These are phyloP conservation scores for Talaromyces albobiverticillius DNA, from an alignment of 2,329 filamentous ascomycete genomes.

Conservation along the genomic window DNA sequence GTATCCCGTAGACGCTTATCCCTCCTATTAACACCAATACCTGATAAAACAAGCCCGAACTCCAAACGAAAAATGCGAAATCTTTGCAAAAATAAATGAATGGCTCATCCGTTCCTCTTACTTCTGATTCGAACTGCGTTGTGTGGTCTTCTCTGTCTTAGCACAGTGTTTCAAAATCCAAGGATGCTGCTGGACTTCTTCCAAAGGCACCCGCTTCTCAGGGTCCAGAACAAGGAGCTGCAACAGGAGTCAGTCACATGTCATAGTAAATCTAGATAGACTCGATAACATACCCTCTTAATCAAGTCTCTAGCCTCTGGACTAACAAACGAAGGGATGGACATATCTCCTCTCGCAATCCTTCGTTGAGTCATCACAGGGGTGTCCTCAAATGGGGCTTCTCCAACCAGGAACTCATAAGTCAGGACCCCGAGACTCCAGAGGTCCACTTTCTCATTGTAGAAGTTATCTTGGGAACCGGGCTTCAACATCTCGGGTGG, in stretches of 20 bases:
- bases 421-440: conserved; percentile 95
- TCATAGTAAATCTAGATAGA: conserved; percentile 19
- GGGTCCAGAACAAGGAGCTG: conserved; percentile 88
- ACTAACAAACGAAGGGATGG: conserved; percentile 84
- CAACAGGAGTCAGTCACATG: conserved; percentile 6
- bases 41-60: conserved; percentile 8
- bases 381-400: conserved; percentile 95
- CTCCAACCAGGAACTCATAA: conserved; percentile 93
- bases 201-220: conserved; percentile 85
- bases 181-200: conserved; percentile 83
- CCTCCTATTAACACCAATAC: conserved; percentile 8
- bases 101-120: conserved; percentile 24
- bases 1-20: background rate
- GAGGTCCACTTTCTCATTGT: conserved; percentile 91
- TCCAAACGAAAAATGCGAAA: conserved; percentile 8
- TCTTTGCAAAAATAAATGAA: conserved; percentile 2
- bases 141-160: conserved; percentile 46
- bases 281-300: conserved; percentile 63
- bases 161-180: conserved; percentile 97
- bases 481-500: conserved; percentile 96
- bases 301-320: conserved; percentile 89
- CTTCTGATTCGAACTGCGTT: conserved; percentile 41
- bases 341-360: conserved; percentile 88
- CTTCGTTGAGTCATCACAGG: conserved; percentile 90
- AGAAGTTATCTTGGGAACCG: conserved; percentile 77